A percentile compares a stretch with the other conserved stretches of the same genome.
phyloP scores from a whole-genome alignment of 1,139 yeast genomes.

The Saccharomyces hybrid region DNA sequence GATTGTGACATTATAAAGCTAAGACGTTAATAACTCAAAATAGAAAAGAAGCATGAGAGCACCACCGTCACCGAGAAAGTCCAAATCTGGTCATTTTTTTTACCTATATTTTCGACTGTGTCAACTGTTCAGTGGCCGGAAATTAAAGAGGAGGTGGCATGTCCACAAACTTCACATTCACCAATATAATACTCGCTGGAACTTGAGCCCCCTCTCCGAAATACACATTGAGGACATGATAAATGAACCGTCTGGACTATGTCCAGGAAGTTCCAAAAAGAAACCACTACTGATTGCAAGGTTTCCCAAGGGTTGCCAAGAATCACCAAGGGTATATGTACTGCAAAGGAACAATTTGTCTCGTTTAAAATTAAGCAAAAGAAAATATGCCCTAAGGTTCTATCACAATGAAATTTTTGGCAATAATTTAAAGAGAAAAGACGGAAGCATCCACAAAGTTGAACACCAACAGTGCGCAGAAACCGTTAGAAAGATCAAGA shows the following conservation, averaged over 20 bases:
- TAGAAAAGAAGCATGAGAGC: slow-evolving; percentile 23
- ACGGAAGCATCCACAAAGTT: not conserved
- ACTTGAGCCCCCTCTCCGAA: slow-evolving; percentile 15
- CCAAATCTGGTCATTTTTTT: slow-evolving; percentile 16
- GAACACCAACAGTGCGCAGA: slow-evolving; percentile 15
- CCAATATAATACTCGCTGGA: slow-evolving; percentile 6
- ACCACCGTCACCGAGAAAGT: slow-evolving; percentile 28
- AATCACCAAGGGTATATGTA: slow-evolving; percentile 23
- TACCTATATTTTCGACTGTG: slow-evolving; percentile 10
- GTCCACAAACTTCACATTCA: slow-evolving; percentile 19
- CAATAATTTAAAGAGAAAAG: not conserved
- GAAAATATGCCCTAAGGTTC: slow-evolving; percentile 24
- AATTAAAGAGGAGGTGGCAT: slow-evolving; percentile 21
- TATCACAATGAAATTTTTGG: slow-evolving; percentile 13
- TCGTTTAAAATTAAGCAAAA: slow-evolving; percentile 19
- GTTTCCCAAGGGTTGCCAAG: slow-evolving; percentile 24
- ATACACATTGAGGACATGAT: slow-evolving; percentile 24
- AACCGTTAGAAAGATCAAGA: slow-evolving; percentile 19
- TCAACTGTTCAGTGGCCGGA: slow-evolving; percentile 13
- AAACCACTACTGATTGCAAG: slow-evolving; percentile 29
- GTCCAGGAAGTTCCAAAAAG: slow-evolving; percentile 12
- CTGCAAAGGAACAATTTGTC: slow-evolving; percentile 22
- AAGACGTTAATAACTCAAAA: not conserved
- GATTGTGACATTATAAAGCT: not conserved
- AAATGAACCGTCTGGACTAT: slow-evolving; percentile 18